A percentile compares a stretch with the other conserved stretches of the same genome.
Evolutionary conservation across 495 filamentous ascomycete species (phyloP).

Genomic region (Xylaria scruposa): DNA sequence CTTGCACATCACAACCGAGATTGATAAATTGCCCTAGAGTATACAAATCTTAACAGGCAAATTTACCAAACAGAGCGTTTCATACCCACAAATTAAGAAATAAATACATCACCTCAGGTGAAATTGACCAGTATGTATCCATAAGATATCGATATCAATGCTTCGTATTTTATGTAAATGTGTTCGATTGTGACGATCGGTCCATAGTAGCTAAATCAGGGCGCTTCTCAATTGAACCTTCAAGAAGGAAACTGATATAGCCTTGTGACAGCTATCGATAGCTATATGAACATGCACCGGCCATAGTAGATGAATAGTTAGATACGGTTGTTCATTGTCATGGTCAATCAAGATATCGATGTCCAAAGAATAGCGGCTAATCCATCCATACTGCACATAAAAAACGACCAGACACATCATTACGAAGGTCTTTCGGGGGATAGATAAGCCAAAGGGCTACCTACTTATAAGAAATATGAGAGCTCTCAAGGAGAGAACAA

Average conservation of each 20-base stretch:
- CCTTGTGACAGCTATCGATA: background rate
- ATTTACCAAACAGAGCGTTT: background rate
- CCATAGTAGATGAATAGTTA: background rate
- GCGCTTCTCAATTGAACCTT: background rate
- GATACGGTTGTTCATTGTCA: slow-evolving; percentile 5
- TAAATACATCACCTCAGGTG: background rate
- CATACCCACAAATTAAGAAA: background rate
- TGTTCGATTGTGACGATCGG: background rate
- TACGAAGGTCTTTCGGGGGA: no score
- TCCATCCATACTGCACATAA: background rate
- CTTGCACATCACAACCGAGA: background rate
- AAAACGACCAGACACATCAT: background rate
- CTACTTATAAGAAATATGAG: background rate
- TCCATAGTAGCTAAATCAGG: background rate
- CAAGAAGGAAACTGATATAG: background rate
- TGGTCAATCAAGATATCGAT: background rate
- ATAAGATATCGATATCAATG: background rate
- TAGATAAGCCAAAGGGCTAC: background rate
- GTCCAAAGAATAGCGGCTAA: background rate
- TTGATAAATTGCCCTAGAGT: background rate
- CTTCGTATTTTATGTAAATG: background rate
- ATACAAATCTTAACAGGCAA: background rate
- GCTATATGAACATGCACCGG: slow-evolving; percentile 25
- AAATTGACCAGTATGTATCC: background rate
- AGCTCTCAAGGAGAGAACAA: background rate